A percentile compares a stretch with the other conserved stretches of the same genome.
phyloP scores from a whole-genome alignment of 768 basidiomycete genomes.

The Russula foetens region DNA sequence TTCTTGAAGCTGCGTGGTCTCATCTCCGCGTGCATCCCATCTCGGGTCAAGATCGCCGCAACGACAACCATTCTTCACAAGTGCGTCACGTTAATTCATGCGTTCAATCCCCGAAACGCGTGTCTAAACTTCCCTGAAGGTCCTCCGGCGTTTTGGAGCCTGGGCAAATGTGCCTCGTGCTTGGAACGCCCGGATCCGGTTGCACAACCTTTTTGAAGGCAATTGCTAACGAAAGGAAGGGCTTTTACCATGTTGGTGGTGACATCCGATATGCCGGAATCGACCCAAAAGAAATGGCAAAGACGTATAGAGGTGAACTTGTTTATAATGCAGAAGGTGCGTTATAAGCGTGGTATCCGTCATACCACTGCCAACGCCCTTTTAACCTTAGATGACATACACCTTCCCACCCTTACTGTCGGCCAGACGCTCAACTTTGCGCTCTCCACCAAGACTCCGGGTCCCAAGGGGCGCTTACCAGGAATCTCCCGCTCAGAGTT shows the following conservation, averaged over 20 bases:
- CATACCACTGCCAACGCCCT: background rate
- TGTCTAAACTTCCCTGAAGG: conserved; percentile 61
- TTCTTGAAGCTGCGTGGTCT: conserved; percentile 1
- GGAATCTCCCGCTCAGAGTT: conserved; percentile 58
- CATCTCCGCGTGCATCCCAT: conserved; percentile 1
- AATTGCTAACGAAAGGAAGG: conserved; percentile 68
- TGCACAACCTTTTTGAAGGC: conserved; percentile 83
- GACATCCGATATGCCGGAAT: conserved; percentile 81
- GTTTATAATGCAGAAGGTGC: conserved; percentile 72
- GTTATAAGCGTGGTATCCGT: background rate
- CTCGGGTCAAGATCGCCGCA: background rate
- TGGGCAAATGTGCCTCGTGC: conserved; percentile 20
- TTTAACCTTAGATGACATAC: conserved; percentile 57
- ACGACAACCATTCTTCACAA: conserved; percentile 16
- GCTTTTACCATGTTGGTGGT: conserved; percentile 56
- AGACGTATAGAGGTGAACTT: conserved; percentile 73
- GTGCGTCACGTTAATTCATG: background rate
- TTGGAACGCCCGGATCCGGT: conserved; percentile 47
- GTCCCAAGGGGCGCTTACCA: conserved; percentile 62
- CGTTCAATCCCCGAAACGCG: background rate
- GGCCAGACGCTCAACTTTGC: conserved; percentile 70
- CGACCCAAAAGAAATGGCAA: conserved; percentile 64
- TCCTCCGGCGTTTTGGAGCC: conserved; percentile 39
- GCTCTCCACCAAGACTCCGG: conserved; percentile 69
- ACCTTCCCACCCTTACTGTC: conserved; percentile 77